Conservation (phyloP, 768 basidiomycete species). For the Leucosporidium creatinivorum region DNA sequence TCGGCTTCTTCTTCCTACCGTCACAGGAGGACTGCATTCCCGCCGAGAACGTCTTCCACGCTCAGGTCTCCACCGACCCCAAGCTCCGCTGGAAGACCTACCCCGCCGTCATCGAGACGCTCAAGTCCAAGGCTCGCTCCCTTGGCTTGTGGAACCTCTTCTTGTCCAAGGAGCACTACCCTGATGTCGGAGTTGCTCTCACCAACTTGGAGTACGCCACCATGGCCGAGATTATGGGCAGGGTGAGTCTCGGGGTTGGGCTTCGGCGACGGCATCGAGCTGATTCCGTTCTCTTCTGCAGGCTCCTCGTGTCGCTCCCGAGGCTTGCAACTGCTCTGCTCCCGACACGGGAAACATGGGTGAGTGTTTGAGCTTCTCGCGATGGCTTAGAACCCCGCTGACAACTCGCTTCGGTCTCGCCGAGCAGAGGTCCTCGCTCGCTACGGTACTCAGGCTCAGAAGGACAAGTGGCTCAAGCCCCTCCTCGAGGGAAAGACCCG, state of each 20-base stretch:
- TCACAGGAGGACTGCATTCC: slow-evolving; percentile 82
- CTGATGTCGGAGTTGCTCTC: slow-evolving; percentile 66
- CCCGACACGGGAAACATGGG: slow-evolving; percentile 95
- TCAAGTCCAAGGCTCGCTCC: slow-evolving; percentile 79
- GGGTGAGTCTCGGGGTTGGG: neutral
- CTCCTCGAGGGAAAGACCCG: slow-evolving; percentile 87
- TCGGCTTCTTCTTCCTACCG: neutral
- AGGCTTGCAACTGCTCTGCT: slow-evolving; percentile 76
- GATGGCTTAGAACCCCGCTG: neutral
- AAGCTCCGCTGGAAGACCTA: slow-evolving; percentile 73
- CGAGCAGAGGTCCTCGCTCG: slow-evolving; percentile 83
- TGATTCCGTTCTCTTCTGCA: neutral
- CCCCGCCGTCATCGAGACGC: slow-evolving; percentile 68
- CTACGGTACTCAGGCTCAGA: slow-evolving; percentile 85
- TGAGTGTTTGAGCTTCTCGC: slow-evolving; percentile 42
- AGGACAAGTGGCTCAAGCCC: slow-evolving; percentile 80
- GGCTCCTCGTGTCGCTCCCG: slow-evolving; percentile 56
- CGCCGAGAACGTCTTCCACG: slow-evolving; percentile 60
- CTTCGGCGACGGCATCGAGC: neutral
- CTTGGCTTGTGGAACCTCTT: slow-evolving; percentile 96
- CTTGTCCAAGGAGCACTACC: slow-evolving; percentile 78
- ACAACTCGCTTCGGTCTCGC: slow-evolving; percentile 1
- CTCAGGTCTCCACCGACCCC: slow-evolving; percentile 70
- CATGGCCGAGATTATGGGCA: slow-evolving; percentile 89
- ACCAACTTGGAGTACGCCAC: slow-evolving; percentile 96